Conservation (phyloP, 495 filamentous ascomycete species). For the Penicillium taxi region DNA sequence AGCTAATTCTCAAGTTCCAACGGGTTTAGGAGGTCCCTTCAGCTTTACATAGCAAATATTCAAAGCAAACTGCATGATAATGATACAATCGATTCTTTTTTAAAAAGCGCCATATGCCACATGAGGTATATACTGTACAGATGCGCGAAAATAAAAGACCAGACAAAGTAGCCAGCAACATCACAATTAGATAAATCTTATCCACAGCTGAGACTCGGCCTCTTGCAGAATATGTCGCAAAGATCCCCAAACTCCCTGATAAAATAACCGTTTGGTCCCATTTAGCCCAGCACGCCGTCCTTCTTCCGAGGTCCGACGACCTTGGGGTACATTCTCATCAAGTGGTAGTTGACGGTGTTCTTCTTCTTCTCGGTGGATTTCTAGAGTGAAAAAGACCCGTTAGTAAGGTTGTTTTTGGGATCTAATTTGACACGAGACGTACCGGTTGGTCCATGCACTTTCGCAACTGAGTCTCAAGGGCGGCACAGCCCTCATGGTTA, state of each 20-base stretch:
- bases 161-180: conserved; percentile 12
- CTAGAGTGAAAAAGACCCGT: conserved; percentile 28
- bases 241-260: conserved; percentile 19
- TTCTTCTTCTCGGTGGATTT: conserved; percentile 56
- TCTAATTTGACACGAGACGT: conserved; percentile 8
- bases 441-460: conserved; percentile 91
- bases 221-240: background rate
- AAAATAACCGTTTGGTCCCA: conserved; percentile 4
- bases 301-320: conserved; percentile 67
- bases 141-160: conserved; percentile 11
- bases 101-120: conserved; percentile 10
- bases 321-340: conserved; percentile 76
- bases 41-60: background rate
- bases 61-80: conserved; percentile 3
- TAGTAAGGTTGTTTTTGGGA: conserved; percentile 5
- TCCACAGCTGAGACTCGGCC: background rate
- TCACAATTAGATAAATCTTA: background rate
- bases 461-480: conserved; percentile 71
- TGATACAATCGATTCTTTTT: conserved; percentile 19
- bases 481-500: conserved; percentile 62
- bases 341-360: conserved; percentile 93
- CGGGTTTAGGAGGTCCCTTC: too few relatives aligned
- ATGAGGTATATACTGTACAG: conserved; percentile 24
- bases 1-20: conserved; percentile 39
- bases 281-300: conserved; percentile 41